Percentiles rank a stretch among this genome's conserved stretches.
Conservation (phyloP, 352 stramenopile species). For the Sclerospora graminicola region DNA sequence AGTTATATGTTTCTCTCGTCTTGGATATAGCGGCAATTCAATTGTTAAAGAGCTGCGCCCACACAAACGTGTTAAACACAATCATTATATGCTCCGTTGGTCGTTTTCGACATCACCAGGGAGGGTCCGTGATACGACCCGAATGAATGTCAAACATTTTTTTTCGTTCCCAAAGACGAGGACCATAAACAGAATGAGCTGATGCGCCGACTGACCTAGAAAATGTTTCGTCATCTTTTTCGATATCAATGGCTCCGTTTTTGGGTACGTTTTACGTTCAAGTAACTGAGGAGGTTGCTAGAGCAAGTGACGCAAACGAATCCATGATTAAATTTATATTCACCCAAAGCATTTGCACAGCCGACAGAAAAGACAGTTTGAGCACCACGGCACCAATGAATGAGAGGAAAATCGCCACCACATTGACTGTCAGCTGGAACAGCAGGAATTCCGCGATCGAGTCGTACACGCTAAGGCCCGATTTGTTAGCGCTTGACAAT, state of each 20-base stretch:
- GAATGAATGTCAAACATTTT: conserved; percentile 40
- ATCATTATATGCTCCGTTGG: conserved; percentile 89
- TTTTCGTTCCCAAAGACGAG: conserved; percentile 66
- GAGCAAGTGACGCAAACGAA: conserved; percentile 90
- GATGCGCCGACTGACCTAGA: conserved; percentile 85
- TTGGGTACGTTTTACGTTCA: conserved; percentile 85
- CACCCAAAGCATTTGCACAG: too few relatives aligned
- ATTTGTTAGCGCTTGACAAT: too few relatives aligned
- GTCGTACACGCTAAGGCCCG: too few relatives aligned
- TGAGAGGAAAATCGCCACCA: conserved; percentile 86
- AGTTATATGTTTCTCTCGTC: conserved; percentile 89
- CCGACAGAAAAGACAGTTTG: too few relatives aligned
- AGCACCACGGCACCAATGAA: conserved; percentile 75
- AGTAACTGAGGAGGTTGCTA: conserved; percentile 86
- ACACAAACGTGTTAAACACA: conserved; percentile 97
- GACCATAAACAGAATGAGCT: conserved; percentile 80
- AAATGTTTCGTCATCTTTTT: conserved; percentile 93
- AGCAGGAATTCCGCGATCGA: conserved; percentile 96
- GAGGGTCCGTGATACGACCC: conserved; percentile 27
- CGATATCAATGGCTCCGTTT: conserved; percentile 86
- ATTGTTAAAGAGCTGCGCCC: conserved; percentile 89
- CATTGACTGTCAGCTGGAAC: conserved; percentile 94
- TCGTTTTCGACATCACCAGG: conserved; percentile 36
- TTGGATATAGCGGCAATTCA: conserved; percentile 79
- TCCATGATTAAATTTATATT: conserved; percentile 99